phyloP scores from a whole-genome alignment of 2,329 filamentous ascomycete genomes.

The Zymoseptoria brevis region DNA sequence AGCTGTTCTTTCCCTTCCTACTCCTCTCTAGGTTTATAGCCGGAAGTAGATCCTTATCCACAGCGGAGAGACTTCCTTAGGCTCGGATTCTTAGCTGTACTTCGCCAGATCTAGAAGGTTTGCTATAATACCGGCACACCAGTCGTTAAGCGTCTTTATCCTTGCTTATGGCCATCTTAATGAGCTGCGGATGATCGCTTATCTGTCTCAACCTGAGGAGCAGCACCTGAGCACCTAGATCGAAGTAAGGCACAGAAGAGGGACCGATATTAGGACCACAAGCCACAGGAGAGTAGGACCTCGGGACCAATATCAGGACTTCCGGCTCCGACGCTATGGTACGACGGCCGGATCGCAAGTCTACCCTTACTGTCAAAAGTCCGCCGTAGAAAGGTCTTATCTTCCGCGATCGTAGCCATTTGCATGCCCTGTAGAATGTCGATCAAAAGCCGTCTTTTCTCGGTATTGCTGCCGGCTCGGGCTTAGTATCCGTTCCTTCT shows the following conservation, averaged over 20 bases:
- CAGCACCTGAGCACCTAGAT: too few species aligned
- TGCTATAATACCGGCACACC: too few species aligned
- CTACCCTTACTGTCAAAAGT: conserved; percentile 51
- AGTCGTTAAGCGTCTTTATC: too few species aligned
- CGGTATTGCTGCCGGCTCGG: conserved; percentile 20
- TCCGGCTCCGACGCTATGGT: conserved; percentile 49
- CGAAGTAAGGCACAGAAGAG: too few species aligned
- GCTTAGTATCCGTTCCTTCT: background rate
- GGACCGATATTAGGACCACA: too few species aligned
- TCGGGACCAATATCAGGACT: conserved; percentile 57
- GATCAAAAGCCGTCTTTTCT: conserved; percentile 6
- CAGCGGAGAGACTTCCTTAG: conserved; percentile 6
- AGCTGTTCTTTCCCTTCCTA: conserved; percentile 45
- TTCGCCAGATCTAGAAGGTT: conserved; percentile 26
- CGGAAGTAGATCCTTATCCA: conserved; percentile 31
- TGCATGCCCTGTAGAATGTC: background rate
- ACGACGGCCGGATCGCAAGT: conserved; percentile 39
- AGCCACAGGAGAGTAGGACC: conserved; percentile 44
- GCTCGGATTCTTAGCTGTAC: conserved; percentile 24
- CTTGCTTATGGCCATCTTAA: too few species aligned
- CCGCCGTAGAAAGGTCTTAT: background rate
- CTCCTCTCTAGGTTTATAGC: conserved; percentile 46
- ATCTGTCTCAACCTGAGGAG: too few species aligned
- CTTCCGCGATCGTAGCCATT: background rate
- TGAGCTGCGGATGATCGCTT: too few species aligned